Conservation (phyloP, 768 basidiomycete genomes). For the Tulasnella sp. region DNA sequence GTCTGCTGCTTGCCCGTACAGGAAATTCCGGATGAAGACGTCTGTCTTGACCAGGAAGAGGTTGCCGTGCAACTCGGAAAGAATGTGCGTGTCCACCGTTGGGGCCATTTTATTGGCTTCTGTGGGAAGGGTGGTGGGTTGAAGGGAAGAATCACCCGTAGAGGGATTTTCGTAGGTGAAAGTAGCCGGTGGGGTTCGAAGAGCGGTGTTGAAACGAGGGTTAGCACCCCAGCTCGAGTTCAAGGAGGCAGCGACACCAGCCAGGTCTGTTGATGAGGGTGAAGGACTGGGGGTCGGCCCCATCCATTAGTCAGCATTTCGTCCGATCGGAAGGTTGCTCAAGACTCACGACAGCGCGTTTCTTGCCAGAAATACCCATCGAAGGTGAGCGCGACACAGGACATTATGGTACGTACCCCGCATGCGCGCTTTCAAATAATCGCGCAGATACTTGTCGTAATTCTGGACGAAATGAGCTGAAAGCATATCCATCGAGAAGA, state of each 20-base stretch:
- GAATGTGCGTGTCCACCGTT: background rate
- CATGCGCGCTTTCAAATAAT: conserved; percentile 29
- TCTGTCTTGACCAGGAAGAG: background rate
- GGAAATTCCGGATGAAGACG: background rate
- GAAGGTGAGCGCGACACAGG: too few relatives aligned
- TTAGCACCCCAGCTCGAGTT: too few relatives aligned
- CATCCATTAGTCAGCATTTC: too few relatives aligned
- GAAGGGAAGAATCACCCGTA: background rate
- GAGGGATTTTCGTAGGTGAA: background rate
- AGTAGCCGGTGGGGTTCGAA: too few relatives aligned
- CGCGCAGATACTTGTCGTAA: conserved; percentile 68
- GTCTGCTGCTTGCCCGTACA: background rate
- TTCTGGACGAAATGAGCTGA: conserved; percentile 67
- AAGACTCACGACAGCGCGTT: too few relatives aligned
- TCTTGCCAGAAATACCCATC: too few relatives aligned
- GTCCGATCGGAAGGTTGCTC: too few relatives aligned
- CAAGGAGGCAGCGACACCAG: too few relatives aligned
- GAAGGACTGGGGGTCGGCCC: too few relatives aligned
- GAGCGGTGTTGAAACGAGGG: too few relatives aligned
- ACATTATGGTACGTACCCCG: too few relatives aligned
- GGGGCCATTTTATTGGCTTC: background rate
- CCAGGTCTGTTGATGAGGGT: too few relatives aligned
- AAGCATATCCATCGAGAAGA: conserved; percentile 78
- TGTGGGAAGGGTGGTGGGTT: background rate
- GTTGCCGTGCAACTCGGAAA: background rate